Evolutionary conservation across 345 rosid species (phyloP).

Genomic region (Hibiscus tridactylites): DNA sequence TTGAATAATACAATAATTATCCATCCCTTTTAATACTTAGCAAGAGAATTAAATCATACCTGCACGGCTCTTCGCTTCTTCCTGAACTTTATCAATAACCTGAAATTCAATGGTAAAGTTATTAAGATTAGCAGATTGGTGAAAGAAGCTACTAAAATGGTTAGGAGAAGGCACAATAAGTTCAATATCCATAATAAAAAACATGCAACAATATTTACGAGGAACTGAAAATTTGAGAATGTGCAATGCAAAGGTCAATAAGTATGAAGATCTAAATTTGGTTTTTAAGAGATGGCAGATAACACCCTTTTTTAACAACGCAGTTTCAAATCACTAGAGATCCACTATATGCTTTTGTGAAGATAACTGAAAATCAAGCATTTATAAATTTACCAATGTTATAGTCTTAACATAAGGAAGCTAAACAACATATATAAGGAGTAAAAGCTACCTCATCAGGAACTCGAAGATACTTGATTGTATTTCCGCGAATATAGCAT

Average conservation of each 20-base stretch:
- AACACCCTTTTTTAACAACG: background rate
- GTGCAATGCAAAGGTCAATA: background rate
- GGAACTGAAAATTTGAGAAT: background rate
- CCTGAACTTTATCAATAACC: slow-evolving; percentile 87
- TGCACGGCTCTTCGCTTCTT: slow-evolving; percentile 65
- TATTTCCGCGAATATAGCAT: too few species aligned
- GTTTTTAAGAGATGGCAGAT: background rate
- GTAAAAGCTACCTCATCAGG: slow-evolving; percentile 75
- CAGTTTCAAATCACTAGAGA: background rate
- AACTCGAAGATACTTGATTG: slow-evolving; percentile 29
- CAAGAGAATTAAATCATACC: slow-evolving; percentile 25
- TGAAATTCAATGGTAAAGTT: slow-evolving; percentile 14
- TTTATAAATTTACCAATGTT: too few species aligned
- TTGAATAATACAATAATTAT: background rate
- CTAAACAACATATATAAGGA: background rate
- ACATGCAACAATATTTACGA: background rate
- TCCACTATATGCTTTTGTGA: too few species aligned
- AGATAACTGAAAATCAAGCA: too few species aligned
- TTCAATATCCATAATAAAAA: background rate
- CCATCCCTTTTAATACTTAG: background rate
- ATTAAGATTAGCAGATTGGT: background rate
- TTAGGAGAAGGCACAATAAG: background rate
- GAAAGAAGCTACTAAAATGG: background rate
- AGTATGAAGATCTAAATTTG: background rate
- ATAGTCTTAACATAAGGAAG: background rate